These are phyloP conservation scores for Bacidia gigantensis DNA, from an alignment of 495 filamentous ascomycete genomes.

Conservation along the genomic window DNA sequence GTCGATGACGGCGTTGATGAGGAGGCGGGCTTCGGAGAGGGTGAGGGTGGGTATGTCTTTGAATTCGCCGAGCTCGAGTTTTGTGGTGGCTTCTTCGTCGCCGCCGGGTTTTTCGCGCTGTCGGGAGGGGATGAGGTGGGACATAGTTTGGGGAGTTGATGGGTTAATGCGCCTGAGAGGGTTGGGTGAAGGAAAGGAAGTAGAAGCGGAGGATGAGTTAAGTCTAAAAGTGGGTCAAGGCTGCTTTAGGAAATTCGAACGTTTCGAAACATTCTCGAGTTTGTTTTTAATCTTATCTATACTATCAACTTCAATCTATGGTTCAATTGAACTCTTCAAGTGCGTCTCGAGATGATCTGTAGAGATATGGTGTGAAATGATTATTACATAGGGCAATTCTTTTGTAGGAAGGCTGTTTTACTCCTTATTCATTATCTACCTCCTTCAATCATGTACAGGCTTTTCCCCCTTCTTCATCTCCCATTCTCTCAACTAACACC, in stretches of 20 bases:
- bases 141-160: background rate
- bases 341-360: too few relatives aligned
- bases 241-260: too few relatives aligned
- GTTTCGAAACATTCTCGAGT: too few relatives aligned
- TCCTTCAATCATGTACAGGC: background rate
- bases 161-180: background rate
- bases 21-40: conserved; percentile 76
- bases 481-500: background rate
- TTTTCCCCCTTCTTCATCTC: background rate
- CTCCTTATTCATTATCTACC: background rate
- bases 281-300: too few relatives aligned
- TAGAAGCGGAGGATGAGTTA: background rate
- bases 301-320: too few relatives aligned
- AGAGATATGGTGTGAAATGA: too few relatives aligned
- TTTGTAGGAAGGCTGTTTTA: too few relatives aligned
- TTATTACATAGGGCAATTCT: too few relatives aligned
- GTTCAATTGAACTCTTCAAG: too few relatives aligned
- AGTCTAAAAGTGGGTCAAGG: too few relatives aligned
- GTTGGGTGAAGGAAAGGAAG: background rate
- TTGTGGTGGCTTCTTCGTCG: conserved; percentile 75
- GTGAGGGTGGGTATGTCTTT: conserved; percentile 75
- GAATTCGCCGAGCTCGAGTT: conserved; percentile 83
- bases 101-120: conserved; percentile 57
- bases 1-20: conserved; percentile 74
- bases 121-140: conserved; percentile 46